Percentiles rank a stretch among this genome's conserved stretches.
Evolutionary conservation across 2,329 filamentous ascomycete genomes (phyloP).

Genomic region (Escovopsis sp.): DNA sequence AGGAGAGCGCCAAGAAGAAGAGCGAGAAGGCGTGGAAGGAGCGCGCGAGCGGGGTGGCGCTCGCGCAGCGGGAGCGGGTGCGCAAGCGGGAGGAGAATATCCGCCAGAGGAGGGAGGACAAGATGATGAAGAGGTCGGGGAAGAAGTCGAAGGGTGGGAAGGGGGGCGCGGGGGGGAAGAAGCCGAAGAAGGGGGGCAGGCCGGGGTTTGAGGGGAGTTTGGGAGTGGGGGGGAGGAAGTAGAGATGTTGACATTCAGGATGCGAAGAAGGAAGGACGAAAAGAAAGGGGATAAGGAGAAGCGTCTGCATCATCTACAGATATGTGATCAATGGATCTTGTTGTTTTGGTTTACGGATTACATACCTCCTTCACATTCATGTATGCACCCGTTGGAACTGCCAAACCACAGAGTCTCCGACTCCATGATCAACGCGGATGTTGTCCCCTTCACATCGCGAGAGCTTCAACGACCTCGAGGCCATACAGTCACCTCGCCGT

Average conservation of each 20-base stretch:
- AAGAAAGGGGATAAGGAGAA: background rate
- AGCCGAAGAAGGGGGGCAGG: constrained; percentile 35
- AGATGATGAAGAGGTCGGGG: constrained; percentile 40
- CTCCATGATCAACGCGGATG: too few species aligned
- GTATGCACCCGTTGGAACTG: too few species aligned
- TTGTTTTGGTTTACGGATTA: too few species aligned
- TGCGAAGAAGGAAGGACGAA: too few species aligned
- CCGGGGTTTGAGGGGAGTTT: constrained; percentile 59
- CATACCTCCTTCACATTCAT: too few species aligned
- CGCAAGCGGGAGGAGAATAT: constrained; percentile 72
- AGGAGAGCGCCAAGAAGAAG: constrained; percentile 80
- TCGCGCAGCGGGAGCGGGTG: constrained; percentile 63
- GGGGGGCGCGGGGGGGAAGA: constrained; percentile 10
- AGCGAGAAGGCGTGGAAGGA: constrained; percentile 80
- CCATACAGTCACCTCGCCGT: too few species aligned
- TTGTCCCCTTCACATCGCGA: too few species aligned
- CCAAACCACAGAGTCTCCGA: too few species aligned
- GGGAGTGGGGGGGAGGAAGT: constrained; percentile 36
- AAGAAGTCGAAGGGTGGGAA: constrained; percentile 35
- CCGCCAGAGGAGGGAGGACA: constrained; percentile 58
- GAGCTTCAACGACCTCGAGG: too few species aligned
- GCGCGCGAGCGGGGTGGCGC: constrained; percentile 54
- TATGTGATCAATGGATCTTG: too few species aligned
- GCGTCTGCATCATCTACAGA: background rate
- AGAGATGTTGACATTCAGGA: too few species aligned